These are phyloP conservation scores for Fusarium protoensiforme DNA, from an alignment of 2,329 filamentous ascomycete genomes.

Conservation along the genomic window DNA sequence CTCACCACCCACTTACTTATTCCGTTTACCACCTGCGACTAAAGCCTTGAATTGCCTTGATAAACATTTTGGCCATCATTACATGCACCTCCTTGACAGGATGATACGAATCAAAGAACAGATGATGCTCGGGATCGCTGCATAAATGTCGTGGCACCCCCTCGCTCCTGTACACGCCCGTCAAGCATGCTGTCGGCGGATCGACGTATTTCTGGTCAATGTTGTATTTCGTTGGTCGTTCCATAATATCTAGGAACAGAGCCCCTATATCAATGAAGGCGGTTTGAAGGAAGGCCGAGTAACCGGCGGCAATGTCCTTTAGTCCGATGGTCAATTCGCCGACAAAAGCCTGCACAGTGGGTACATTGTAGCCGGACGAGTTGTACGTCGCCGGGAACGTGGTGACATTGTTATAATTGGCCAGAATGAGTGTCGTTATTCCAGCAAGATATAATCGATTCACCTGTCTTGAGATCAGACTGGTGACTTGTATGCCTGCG, in stretches of 20 bases:
- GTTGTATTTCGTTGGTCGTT: not conserved
- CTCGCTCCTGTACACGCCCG: constrained; percentile 19
- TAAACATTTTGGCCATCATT: constrained; percentile 17
- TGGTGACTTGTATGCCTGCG: constrained; percentile 14
- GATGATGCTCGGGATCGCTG: constrained; percentile 18
- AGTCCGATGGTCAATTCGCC: constrained; percentile 1
- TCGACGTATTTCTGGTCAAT: constrained; percentile 17
- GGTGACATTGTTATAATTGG: constrained; percentile 18
- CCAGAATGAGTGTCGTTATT: constrained; percentile 15
- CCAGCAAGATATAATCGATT: constrained; percentile 19
- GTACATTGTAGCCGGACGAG: constrained; percentile 10
- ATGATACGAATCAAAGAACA: constrained; percentile 28
- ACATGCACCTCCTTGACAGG: constrained; percentile 20
- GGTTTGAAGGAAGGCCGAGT: constrained; percentile 4
- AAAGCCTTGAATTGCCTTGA: not conserved
- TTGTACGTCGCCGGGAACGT: constrained; percentile 20
- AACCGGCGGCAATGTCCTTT: constrained; percentile 6
- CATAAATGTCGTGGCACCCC: constrained; percentile 16
- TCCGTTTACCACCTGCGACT: not conserved
- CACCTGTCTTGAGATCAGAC: constrained; percentile 12
- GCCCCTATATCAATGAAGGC: constrained; percentile 2
- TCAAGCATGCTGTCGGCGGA: constrained; percentile 24
- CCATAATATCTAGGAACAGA: constrained; percentile 1
- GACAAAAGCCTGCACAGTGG: constrained; percentile 2
- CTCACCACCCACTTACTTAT: not conserved